Evolutionary conservation across 495 filamentous ascomycete genomes (phyloP).

Genomic region (Schizothecium vesticola): DNA sequence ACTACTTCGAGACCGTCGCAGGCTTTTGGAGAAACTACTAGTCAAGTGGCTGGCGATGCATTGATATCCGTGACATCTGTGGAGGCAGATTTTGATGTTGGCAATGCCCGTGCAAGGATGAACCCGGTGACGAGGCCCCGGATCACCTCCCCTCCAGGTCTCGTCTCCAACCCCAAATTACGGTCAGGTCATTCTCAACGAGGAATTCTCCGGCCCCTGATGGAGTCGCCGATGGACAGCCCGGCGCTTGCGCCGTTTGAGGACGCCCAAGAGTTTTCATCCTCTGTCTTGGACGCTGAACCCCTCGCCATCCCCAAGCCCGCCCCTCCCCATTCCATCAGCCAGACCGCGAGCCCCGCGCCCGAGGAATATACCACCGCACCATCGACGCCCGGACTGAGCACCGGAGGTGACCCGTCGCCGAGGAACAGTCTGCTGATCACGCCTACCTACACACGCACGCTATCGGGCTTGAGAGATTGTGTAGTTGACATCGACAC

Average conservation of each 20-base stretch:
- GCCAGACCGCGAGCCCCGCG: constrained; percentile 5
- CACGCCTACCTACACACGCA: constrained; percentile 22
- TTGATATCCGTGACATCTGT: constrained; percentile 4
- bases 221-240: constrained; percentile 22
- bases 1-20: background rate
- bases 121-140: constrained; percentile 1
- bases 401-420: constrained; percentile 31
- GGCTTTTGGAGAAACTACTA: background rate
- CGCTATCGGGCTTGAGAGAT: constrained; percentile 12
- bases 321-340: constrained; percentile 8
- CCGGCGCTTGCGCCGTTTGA: constrained; percentile 12
- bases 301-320: constrained; percentile 8
- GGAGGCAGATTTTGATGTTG: constrained; percentile 1
- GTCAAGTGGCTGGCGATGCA: background rate
- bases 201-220: background rate
- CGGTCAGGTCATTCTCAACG: background rate
- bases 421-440: constrained; percentile 31
- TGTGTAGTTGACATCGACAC: constrained; percentile 7
- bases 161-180: background rate
- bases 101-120: constrained; percentile 5
- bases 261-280: constrained; percentile 19
- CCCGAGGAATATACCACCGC: constrained; percentile 27
- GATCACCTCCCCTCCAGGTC: background rate
- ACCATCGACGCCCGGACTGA: constrained; percentile 36
- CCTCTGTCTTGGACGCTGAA: constrained; percentile 9